Conservation (phyloP, 169 alveolate species). For the Babesia bovis region DNA sequence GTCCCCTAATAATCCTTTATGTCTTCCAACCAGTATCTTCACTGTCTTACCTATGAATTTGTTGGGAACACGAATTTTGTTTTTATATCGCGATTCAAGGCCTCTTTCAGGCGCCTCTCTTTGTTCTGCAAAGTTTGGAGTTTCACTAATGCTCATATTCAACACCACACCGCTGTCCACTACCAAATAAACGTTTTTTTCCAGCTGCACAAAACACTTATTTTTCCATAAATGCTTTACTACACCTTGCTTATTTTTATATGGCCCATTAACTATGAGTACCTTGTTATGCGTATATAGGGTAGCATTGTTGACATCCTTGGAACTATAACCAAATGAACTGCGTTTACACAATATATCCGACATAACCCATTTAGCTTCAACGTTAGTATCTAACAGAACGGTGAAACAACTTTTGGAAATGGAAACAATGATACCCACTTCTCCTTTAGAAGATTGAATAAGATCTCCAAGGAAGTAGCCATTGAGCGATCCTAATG, state of each 20-base stretch:
- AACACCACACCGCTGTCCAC: constrained; percentile 32
- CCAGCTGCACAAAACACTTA: constrained; percentile 66
- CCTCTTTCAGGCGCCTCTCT: constrained; percentile 12
- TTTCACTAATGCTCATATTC: constrained; percentile 29
- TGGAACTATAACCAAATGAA: constrained; percentile 68
- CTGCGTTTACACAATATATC: constrained; percentile 73
- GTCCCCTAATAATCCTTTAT: constrained; percentile 76
- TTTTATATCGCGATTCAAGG: not conserved
- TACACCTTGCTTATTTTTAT: constrained; percentile 67
- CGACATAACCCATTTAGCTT: constrained; percentile 55
- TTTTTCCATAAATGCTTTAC: constrained; percentile 75
- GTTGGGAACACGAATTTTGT: constrained; percentile 22
- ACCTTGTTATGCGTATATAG: constrained; percentile 63
- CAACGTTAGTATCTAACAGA: constrained; percentile 58
- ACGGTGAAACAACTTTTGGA: constrained; percentile 73
- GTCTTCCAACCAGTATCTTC: constrained; percentile 74
- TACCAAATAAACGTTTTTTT: constrained; percentile 40
- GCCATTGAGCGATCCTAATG: constrained; percentile 75
- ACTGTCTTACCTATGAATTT: constrained; percentile 77
- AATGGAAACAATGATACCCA: constrained; percentile 81
- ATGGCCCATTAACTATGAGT: constrained; percentile 68
- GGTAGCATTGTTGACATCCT: constrained; percentile 70
- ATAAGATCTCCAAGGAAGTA: constrained; percentile 80
- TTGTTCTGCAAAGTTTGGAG: constrained; percentile 13
- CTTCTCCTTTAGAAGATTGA: constrained; percentile 76